Evolutionary conservation across 176 grass and related monocot genomes (phyloP).

Genomic region (Phyllostachys edulis): DNA sequence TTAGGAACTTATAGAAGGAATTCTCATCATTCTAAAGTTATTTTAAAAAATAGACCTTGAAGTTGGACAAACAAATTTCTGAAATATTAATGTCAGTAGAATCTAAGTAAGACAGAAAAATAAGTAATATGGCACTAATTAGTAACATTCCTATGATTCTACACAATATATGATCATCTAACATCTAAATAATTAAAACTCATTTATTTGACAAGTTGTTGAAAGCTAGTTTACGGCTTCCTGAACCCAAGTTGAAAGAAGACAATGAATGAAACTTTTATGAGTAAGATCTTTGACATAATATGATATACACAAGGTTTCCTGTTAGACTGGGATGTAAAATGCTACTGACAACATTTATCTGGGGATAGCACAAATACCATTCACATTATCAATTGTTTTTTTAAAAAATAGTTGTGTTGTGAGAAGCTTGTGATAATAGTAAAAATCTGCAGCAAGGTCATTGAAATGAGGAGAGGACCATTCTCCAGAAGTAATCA

Average conservation of each 20-base stretch:
- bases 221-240: not conserved
- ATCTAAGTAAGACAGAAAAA: constrained; percentile 7
- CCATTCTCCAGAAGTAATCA: no score
- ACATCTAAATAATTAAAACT: not conserved
- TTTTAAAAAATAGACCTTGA: not conserved
- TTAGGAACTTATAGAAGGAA: not conserved
- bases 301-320: not conserved
- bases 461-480: no score
- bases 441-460: not conserved
- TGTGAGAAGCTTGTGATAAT: not conserved
- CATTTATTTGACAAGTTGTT: constrained; percentile 3
- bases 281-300: not conserved
- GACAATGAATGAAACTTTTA: not conserved
- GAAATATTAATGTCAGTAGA: not conserved
- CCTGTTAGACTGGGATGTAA: not conserved
- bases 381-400: not conserved
- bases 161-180: constrained; percentile 28
- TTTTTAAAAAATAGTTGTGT: not conserved
- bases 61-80: not conserved
- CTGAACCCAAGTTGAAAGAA: not conserved
- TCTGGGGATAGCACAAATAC: not conserved
- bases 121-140: not conserved
- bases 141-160: constrained; percentile 6
- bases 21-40: not conserved
- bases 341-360: not conserved